Evolutionary conservation across 768 basidiomycete genomes (phyloP), one percentile per base, ranked within the genome.

Genomic region (Pholiota conissans): DNA sequence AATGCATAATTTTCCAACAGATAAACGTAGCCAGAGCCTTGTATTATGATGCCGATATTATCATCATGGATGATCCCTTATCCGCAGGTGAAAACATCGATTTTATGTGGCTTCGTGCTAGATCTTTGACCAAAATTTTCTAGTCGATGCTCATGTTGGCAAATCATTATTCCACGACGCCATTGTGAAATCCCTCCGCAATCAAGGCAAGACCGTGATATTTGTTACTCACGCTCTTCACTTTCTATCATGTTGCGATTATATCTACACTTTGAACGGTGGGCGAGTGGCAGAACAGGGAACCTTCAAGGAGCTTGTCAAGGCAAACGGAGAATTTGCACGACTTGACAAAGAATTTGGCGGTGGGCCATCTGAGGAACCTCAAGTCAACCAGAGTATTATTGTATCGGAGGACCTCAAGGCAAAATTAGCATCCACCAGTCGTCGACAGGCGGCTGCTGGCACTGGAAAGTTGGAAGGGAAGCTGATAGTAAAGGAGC

Each of bases 221-320:
- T 82, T 95, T 57, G 91, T 94, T 32, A 95, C 93, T 0, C 91
- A 94, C 68, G 91, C 90, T 0, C 76, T 95, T 14, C 91, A 95
- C 72, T 88, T 94, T 74, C 77, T 95, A 11, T 86, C 90, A 0
- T 74, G 87, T 52, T 90, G 89, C 47, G 91, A 94, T 71, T 88
- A 89, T 65, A 87, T 95, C 63, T 84, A 86, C 69, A 85, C 85
- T 24, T 69, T 95, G 56, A 78, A 80, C 26, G 83, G 89, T 57
- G 93, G 93, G 9, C 76, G 72, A 29, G 83, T 95, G 59, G 79
- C 80, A 11, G 92, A 94, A 70, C 83, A 79, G 20, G 93, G 93
- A 3, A 82, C 84, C 0, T 88, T 81, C 63, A 63, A 72, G 7
- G 74, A 85, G 30, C 76, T 90, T 14, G 70, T 86, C 32, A 62